Base-by-base conservation (phyloP, 805 yeast species). In the Limtongozyma cylindracea region DNA sequence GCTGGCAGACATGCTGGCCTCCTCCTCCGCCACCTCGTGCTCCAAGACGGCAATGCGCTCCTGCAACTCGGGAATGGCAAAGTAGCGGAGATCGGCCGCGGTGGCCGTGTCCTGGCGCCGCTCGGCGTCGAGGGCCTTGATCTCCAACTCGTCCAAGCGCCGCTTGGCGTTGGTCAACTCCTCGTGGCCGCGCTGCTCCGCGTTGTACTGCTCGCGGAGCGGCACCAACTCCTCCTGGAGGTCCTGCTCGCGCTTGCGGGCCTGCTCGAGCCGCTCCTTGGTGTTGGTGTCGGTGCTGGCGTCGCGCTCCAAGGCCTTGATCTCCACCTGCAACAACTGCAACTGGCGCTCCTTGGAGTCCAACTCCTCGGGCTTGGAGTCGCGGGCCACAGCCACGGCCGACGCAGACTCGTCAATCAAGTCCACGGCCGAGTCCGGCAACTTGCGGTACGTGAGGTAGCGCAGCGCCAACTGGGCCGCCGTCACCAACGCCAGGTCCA, bases 381-480 rank as follows among this genome's bases (percentile, higher is more conserved):
- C 98, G 48, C 98, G 67, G 4, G 94, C 93, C 23, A 88, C 98
- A 1, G 96, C 96, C 19, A 88, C 96, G 25, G 91, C 35, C 3
- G 96, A 96, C 20, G 95, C 91, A 5, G 94, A 61, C 42, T 88
- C 95, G 51, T 84, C 98, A 31, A 84, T 78, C 34, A 84, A 55
- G 46, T 84, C 98, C 26, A 84, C 88, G 1, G 98, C 98, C 13
- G 93, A 77, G 43, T 84, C 98, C 7, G 98, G 98, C 32, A 88
- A 56, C 43, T 82, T 76, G 49, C 98, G 69, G 54, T 82, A 84
- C 10, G 96, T 91, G 33, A 84, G 58, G 39, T 84, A 84, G 32
- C 98, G 62, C 23, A 91, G 74, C 13, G 96, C 98, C 35, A 84
- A 52, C 43, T 76, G 92, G 12, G 95, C 91, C 25, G 96, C 94